Evolutionary conservation across 495 filamentous ascomycete genomes (phyloP).

Genomic region (Penicillium turbatum): DNA sequence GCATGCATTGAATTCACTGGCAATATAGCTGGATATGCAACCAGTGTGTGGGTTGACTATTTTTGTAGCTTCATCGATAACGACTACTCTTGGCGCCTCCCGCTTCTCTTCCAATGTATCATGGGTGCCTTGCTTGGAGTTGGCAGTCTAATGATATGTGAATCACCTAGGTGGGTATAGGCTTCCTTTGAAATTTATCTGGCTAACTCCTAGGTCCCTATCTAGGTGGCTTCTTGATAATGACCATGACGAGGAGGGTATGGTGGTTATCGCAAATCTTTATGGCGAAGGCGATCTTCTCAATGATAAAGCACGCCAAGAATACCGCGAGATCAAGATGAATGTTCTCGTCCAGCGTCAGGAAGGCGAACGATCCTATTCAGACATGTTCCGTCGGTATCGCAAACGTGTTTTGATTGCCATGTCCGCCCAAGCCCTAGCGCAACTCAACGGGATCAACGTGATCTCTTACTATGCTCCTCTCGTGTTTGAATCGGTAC

Average conservation of each 20-base stretch:
- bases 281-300: slow-evolving; percentile 95
- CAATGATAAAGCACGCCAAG: slow-evolving; percentile 81
- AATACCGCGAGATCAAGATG: slow-evolving; percentile 99
- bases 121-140: slow-evolving; percentile 83
- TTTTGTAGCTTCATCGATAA: slow-evolving; percentile 86
- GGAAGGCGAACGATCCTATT: slow-evolving; percentile 88
- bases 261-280: slow-evolving; percentile 94
- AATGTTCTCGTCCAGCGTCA: slow-evolving; percentile 86
- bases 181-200: neutral
- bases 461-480: slow-evolving; percentile 99
- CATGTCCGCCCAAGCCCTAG: slow-evolving; percentile 96
- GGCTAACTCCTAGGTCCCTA: neutral
- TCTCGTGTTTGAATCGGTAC: slow-evolving; percentile 78
- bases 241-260: slow-evolving; percentile 96
- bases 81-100: slow-evolving; percentile 85
- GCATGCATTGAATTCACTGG: slow-evolving; percentile 98
- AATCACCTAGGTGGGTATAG: slow-evolving; percentile 79
- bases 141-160: slow-evolving; percentile 88
- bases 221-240: slow-evolving; percentile 92
- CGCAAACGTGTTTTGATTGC: slow-evolving; percentile 91
- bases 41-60: slow-evolving; percentile 98
- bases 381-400: slow-evolving; percentile 94
- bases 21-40: slow-evolving; percentile 91
- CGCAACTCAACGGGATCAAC: slow-evolving; percentile 97
- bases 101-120: slow-evolving; percentile 85